phyloP scores from a whole-genome alignment of 2,329 filamentous ascomycete species.

The Colletotrichum sojae region DNA sequence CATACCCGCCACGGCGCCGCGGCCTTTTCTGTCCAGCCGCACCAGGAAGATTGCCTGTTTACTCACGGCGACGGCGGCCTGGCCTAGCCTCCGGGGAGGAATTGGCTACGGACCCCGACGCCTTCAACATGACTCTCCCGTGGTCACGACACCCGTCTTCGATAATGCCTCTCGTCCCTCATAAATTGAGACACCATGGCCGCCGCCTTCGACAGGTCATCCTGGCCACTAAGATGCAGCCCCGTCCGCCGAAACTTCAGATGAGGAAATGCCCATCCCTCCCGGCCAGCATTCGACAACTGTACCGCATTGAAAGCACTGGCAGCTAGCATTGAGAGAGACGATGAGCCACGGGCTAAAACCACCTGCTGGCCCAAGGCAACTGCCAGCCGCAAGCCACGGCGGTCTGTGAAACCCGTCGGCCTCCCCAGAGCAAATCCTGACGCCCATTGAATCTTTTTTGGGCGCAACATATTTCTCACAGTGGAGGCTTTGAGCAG shows the following conservation, averaged over 20 bases:
- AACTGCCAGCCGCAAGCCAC: slow-evolving; percentile 13
- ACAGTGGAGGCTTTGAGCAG: slow-evolving; percentile 7
- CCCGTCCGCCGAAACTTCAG: slow-evolving; percentile 11
- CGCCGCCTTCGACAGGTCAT: slow-evolving; percentile 8
- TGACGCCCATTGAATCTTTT: slow-evolving; percentile 18
- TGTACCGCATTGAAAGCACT: not conserved
- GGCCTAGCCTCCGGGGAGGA: not conserved
- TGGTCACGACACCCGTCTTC: slow-evolving; percentile 11
- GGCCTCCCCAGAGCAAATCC: slow-evolving; percentile 14
- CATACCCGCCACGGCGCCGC: slow-evolving; percentile 10
- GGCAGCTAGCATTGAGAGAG: not conserved
- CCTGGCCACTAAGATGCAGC: slow-evolving; percentile 13
- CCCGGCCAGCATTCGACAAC: not conserved
- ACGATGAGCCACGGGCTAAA: not conserved
- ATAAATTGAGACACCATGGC: slow-evolving; percentile 25
- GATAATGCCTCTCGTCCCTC: slow-evolving; percentile 21
- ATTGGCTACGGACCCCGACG: not conserved
- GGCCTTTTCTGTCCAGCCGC: not conserved
- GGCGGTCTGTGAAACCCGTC: slow-evolving; percentile 18
- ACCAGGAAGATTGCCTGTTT: not conserved
- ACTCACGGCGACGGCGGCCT: not conserved
- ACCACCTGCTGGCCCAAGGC: slow-evolving; percentile 5
- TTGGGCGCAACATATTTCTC: slow-evolving; percentile 20
- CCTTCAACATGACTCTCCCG: slow-evolving; percentile 18
- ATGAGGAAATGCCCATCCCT: not conserved